Evolutionary conservation across 1,284 basidiomycete species (phyloP).

Genomic region (Termitomyces sp.): DNA sequence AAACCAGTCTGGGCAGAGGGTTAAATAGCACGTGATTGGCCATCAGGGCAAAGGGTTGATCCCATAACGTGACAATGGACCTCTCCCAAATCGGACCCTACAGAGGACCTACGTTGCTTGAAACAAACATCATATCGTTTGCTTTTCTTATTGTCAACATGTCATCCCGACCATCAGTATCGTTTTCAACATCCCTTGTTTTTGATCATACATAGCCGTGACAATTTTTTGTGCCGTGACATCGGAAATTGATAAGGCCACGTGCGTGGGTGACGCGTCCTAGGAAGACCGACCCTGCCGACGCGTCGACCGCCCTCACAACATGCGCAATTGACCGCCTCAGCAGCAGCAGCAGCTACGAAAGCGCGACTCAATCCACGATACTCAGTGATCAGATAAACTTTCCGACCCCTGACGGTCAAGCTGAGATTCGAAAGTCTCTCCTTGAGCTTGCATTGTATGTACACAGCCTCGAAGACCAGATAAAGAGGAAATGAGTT

Average conservation of each 20-base stretch:
- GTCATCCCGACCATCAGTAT: neutral
- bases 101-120: conserved; percentile 3
- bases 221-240: neutral
- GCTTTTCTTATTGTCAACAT: neutral
- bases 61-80: conserved; percentile 28
- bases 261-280: neutral
- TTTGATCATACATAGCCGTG: neutral
- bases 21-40: conserved; percentile 33
- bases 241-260: neutral
- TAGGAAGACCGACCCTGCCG: too few species aligned
- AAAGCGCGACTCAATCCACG: conserved; percentile 28
- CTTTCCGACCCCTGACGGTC: conserved; percentile 32
- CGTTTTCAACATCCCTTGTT: conserved; percentile 1
- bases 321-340: conserved; percentile 35
- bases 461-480: conserved; percentile 37
- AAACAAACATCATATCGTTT: conserved; percentile 4
- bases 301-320: too few species aligned
- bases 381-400: conserved; percentile 31
- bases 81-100: conserved; percentile 17
- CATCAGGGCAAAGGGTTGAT: conserved; percentile 38
- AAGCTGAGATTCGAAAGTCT: conserved; percentile 25
- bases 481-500: conserved; percentile 33
- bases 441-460: conserved; percentile 39
- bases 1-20: conserved; percentile 43
- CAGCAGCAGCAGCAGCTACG: conserved; percentile 20